Conservation (phyloP, 768 basidiomycete species). For the Butyriboletus loyo region DNA sequence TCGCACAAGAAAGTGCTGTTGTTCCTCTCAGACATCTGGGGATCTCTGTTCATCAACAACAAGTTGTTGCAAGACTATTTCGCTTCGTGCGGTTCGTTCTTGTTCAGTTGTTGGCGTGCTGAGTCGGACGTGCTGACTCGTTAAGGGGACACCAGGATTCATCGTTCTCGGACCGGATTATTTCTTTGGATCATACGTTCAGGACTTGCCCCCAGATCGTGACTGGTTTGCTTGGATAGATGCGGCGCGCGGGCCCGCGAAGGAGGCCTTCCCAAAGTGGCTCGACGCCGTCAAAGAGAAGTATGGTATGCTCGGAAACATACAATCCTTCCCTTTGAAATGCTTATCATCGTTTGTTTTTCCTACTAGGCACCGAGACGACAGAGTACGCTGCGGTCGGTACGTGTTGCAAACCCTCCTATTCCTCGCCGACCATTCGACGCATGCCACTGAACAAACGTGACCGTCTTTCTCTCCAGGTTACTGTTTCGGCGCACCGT, state of each 20-base stretch:
- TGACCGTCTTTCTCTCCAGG: slow-evolving; percentile 29
- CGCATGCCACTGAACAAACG: neutral
- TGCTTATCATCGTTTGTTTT: too few species aligned
- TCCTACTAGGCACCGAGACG: slow-evolving; percentile 25
- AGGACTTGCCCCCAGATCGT: slow-evolving; percentile 28
- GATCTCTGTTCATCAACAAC: slow-evolving; percentile 53
- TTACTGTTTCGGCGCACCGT: slow-evolving; percentile 57
- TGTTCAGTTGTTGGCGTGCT: neutral
- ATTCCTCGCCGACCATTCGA: too few species aligned
- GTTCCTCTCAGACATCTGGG: slow-evolving; percentile 55
- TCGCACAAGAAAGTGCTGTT: slow-evolving; percentile 45
- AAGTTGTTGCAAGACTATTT: slow-evolving; percentile 60
- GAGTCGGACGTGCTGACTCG: neutral
- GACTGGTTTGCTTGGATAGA: slow-evolving; percentile 41
- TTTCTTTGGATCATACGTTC: slow-evolving; percentile 49
- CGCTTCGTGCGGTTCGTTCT: slow-evolving; percentile 49
- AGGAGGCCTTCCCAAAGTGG: slow-evolving; percentile 46
- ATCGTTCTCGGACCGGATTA: slow-evolving; percentile 58
- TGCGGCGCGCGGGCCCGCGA: slow-evolving; percentile 32
- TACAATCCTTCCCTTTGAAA: neutral
- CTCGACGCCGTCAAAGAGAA: slow-evolving; percentile 44
- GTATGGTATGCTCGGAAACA: slow-evolving; percentile 37
- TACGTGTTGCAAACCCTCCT: slow-evolving; percentile 15
- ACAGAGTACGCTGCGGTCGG: slow-evolving; percentile 44
- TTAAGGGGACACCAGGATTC: slow-evolving; percentile 39